Conservation (phyloP, 2,329 filamentous ascomycete species). For the Sclerotiophoma versabilis region DNA sequence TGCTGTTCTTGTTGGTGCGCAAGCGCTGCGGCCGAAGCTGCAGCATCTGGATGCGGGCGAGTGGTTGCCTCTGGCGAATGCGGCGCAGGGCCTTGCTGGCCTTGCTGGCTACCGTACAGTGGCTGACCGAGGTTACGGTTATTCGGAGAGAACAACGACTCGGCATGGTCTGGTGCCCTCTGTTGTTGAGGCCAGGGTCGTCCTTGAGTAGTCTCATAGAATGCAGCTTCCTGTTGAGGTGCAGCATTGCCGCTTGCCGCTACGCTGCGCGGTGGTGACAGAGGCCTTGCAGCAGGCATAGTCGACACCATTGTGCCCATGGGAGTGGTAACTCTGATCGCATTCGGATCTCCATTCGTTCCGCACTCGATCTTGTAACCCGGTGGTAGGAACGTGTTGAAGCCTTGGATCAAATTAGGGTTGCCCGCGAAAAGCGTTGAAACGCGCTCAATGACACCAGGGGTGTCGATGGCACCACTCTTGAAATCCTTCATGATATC, state of each 20-base stretch:
- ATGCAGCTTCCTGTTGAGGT: conserved; percentile 51
- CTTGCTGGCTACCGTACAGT: conserved; percentile 46
- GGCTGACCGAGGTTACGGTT: conserved; percentile 52
- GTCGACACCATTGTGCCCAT: conserved; percentile 96
- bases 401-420: conserved; percentile 93
- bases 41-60: conserved; percentile 47
- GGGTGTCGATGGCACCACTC: conserved; percentile 97
- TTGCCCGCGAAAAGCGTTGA: conserved; percentile 96
- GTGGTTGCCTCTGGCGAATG: conserved; percentile 47
- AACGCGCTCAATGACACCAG: conserved; percentile 94
- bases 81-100: conserved; percentile 41
- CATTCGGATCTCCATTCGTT: conserved; percentile 90
- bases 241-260: conserved; percentile 62
- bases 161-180: conserved; percentile 42
- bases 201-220: conserved; percentile 45
- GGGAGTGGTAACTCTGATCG: conserved; percentile 94
- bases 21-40: conserved; percentile 53
- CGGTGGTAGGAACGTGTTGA: conserved; percentile 96
- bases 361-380: conserved; percentile 98
- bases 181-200: conserved; percentile 51
- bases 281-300: conserved; percentile 66
- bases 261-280: conserved; percentile 56
- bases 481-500: conserved; percentile 99
- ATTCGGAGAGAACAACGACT: conserved; percentile 54
- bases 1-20: conserved; percentile 70